These are phyloP conservation scores for Podospora tetraspora DNA, from an alignment of 495 filamentous ascomycete species.

Conservation along the genomic window DNA sequence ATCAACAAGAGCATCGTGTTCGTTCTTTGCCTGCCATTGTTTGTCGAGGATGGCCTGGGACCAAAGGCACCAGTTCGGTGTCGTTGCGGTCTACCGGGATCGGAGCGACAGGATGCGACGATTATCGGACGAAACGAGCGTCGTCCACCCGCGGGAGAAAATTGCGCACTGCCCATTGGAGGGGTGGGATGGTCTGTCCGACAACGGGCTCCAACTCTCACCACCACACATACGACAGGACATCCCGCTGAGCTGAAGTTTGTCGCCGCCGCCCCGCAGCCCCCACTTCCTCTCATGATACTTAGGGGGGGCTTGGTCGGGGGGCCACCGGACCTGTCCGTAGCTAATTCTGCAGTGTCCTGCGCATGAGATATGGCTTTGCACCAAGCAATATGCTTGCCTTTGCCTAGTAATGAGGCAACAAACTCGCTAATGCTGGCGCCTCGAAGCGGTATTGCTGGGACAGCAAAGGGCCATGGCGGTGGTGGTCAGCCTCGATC, in stretches of 20 bases:
- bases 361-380: background rate
- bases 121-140: background rate
- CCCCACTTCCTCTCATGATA: background rate
- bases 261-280: background rate
- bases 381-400: background rate
- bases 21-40: background rate
- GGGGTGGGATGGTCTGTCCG: background rate
- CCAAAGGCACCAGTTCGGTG: background rate
- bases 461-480: background rate
- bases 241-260: background rate
- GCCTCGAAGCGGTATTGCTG: background rate
- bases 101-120: background rate
- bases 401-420: background rate
- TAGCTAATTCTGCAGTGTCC: background rate
- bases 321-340: no score
- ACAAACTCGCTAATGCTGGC: background rate
- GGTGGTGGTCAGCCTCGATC: background rate
- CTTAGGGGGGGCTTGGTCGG: background rate
- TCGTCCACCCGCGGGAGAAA: background rate
- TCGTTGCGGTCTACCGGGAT: constrained; percentile 1
- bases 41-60: background rate
- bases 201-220: background rate
- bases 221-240: background rate
- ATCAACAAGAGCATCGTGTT: background rate
- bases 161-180: constrained; percentile 9